phyloP scores from a whole-genome alignment of 1,139 yeast genomes.

The Geotrichum klebahnii region DNA sequence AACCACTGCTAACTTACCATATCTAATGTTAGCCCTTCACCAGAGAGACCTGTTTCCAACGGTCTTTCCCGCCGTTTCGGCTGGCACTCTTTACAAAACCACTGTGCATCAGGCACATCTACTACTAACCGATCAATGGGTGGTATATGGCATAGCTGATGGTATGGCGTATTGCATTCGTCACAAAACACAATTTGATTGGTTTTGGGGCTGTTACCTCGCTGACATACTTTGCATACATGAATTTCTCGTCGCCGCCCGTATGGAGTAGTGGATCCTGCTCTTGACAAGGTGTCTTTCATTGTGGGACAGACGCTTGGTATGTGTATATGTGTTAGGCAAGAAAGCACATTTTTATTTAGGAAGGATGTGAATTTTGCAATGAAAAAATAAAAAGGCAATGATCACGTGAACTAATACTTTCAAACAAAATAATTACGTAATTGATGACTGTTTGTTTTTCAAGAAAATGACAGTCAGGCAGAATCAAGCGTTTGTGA shows the following conservation, averaged over 20 bases:
- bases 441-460: no score
- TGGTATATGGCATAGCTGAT: conserved; percentile 45
- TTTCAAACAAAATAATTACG: no score
- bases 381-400: no score
- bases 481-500: no score
- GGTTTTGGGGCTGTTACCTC: conserved; percentile 42
- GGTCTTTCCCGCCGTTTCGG: conserved; percentile 39
- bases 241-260: conserved; percentile 33
- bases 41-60: conserved; percentile 42
- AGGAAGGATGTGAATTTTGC: no score
- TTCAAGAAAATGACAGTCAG: no score
- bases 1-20: conserved; percentile 26
- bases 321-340: no score
- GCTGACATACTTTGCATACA: conserved; percentile 43
- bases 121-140: conserved; percentile 43
- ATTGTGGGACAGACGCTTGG: no score
- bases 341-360: no score
- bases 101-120: conserved; percentile 45
- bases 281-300: conserved; percentile 21
- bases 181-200: conserved; percentile 45
- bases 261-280: conserved; percentile 21
- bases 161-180: conserved; percentile 44
- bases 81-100: conserved; percentile 45
- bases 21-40: conserved; percentile 38
- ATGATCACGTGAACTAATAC: no score